A percentile compares a stretch with the other conserved stretches of the same genome.
These are phyloP conservation scores for Dipodascopsis uninucleata DNA, from an alignment of 805 yeast species.

Conservation along the genomic window DNA sequence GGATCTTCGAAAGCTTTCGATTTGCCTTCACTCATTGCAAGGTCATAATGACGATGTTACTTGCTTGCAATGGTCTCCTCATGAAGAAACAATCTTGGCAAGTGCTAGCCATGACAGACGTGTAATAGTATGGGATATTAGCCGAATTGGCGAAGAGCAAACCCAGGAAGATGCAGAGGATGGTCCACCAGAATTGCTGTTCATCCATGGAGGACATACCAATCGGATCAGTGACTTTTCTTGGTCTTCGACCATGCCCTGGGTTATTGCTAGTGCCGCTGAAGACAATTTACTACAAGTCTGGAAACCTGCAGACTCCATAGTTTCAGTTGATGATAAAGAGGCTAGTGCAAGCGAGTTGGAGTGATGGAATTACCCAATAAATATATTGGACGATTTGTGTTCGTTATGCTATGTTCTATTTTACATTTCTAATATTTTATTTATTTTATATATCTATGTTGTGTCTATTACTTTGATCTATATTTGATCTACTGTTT, in stretches of 20 bases:
- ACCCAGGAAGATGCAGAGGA: slow-evolving; percentile 53
- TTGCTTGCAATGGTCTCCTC: slow-evolving; percentile 53
- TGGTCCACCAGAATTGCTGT: slow-evolving; percentile 71
- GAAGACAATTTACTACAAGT: slow-evolving; percentile 74
- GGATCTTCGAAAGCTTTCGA: slow-evolving; percentile 63
- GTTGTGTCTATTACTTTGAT: too few relatives aligned
- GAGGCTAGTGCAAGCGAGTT: slow-evolving; percentile 34
- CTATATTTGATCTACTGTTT: too few relatives aligned
- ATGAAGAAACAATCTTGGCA: slow-evolving; percentile 50
- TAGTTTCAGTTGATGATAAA: slow-evolving; percentile 41
- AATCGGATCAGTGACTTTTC: slow-evolving; percentile 61
- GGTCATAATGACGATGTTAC: slow-evolving; percentile 62
- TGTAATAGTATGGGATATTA: slow-evolving; percentile 71
- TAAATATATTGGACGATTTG: slow-evolving; percentile 5
- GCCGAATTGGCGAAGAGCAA: slow-evolving; percentile 50
- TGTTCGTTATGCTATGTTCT: too few relatives aligned
- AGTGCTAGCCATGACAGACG: slow-evolving; percentile 66
- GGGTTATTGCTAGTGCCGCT: slow-evolving; percentile 62
- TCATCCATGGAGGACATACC: slow-evolving; percentile 86
- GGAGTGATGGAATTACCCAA: too few relatives aligned
- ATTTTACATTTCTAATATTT: too few relatives aligned
- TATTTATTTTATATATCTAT: too few relatives aligned
- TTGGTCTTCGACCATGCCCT: slow-evolving; percentile 58
- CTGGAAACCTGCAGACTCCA: slow-evolving; percentile 62
- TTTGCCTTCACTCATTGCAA: slow-evolving; percentile 59